These are phyloP conservation scores for Pleurotus salmoneostramineus DNA, from an alignment of 768 basidiomycete species.

Conservation along the genomic window DNA sequence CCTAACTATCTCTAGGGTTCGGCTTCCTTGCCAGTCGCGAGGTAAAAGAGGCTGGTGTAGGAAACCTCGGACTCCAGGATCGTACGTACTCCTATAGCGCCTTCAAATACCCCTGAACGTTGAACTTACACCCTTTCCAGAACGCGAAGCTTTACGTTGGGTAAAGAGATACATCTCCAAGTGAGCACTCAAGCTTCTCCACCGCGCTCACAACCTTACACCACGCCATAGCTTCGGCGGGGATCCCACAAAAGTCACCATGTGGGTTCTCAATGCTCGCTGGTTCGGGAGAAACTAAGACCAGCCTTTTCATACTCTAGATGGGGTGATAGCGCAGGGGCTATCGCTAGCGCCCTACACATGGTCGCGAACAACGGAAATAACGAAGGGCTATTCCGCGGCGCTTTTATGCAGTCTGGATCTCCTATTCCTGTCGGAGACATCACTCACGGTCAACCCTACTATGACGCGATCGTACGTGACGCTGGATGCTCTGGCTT, in stretches of 20 bases:
- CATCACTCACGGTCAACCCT: constrained; percentile 25
- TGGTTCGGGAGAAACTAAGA: no score
- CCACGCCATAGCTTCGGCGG: constrained; percentile 39
- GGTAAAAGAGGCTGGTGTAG: constrained; percentile 35
- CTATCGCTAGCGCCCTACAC: constrained; percentile 40
- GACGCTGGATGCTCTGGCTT: constrained; percentile 29
- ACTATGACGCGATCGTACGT: constrained; percentile 37
- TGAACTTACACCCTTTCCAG: constrained; percentile 21
- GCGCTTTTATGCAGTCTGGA: constrained; percentile 42
- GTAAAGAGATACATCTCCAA: constrained; percentile 51
- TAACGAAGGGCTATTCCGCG: constrained; percentile 34
- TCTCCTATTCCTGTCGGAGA: constrained; percentile 27
- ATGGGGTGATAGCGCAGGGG: constrained; percentile 54
- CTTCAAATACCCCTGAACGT: background rate
- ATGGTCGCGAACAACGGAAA: constrained; percentile 37
- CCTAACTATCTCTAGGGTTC: constrained; percentile 19
- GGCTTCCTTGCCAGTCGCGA: constrained; percentile 39
- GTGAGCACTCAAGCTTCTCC: background rate
- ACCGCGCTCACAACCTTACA: constrained; percentile 19
- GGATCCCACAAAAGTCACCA: constrained; percentile 34
- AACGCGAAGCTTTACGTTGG: constrained; percentile 55
- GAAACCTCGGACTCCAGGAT: constrained; percentile 59
- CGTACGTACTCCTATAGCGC: constrained; percentile 27
- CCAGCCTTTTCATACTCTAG: constrained; percentile 14
- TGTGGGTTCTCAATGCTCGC: constrained; percentile 13